Evolutionary conservation across 208 protist species (phyloP), one percentile per base, ranked within the genome.

Genomic region (Trypanosoma avium): DNA sequence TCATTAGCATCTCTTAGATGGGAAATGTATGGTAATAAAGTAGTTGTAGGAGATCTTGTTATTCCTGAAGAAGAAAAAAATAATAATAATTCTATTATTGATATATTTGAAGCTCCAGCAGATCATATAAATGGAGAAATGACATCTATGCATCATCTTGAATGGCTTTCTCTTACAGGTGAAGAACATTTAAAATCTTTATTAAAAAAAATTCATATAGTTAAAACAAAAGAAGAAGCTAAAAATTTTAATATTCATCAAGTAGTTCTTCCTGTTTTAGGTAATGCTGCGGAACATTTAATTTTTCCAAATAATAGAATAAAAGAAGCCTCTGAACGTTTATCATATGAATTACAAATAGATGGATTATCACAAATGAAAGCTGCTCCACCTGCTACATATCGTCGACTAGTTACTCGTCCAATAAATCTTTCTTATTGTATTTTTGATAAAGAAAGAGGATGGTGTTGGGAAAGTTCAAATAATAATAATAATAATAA

Each of bases 381-480:
- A 40, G 64, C 76, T 2, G 77, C 85, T 0, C 75, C 86, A 7
- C 66, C 50, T 1, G 79, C 89, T 0, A 67, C 78, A 0, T 86
- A 88, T 40, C 89, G 89, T 4, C 77, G 55, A 7, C 70, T 95
- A 0, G 63, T 95, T 47, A 73, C 60, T 6, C 30, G 27, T 19
- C 81, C 85, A 26, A 32, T 8, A 15, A 35, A 75, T 7, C 69
- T 81, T 48, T 46, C 61, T 0, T 88, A 81, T 33, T 95, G 86
- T 52, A 5, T 92, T 2, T 63, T 78, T 24, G 85, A 95, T 52
- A 82, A 87, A 30, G 60, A 81, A 26, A 77, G 81, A 17, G 82
- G 82, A 2, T 92, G 85, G 86, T 81, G 88, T 54, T 94, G 88
- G 89, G 75, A 78, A 38, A 59, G 68, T 60, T n/a, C n/a, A n/a